Base-by-base conservation (phyloP, 441 rosid species). In the Euphorbia celastroides region DNA sequence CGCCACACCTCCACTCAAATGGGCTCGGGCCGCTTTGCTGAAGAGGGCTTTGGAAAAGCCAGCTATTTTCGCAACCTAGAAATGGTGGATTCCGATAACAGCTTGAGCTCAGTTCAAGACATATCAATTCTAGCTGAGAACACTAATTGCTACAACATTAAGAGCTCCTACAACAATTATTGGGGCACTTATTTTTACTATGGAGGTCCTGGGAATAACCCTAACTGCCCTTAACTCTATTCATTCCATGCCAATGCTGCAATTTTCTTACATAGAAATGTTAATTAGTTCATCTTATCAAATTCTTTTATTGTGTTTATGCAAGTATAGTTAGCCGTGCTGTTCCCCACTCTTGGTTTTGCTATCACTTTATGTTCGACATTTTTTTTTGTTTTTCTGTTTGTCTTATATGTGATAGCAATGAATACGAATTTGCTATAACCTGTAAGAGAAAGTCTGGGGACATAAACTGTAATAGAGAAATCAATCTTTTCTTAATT, bases 121-220 rank as follows among this genome's bases (percentile, higher is more conserved):
- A 80, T 88, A 64, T 90, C 87, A 56, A 87, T 89, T 32, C 79
- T 84, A 67, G 89, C 97, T 0, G 99, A 94, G 66, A 86, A 86
- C 77, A 88, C 96, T 7, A 83, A 84, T 70, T 94, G 99, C 77
- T 91, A 94, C 65, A 80, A 94, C 67, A 93, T 94, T 55, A 86
- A 88, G 69, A 84, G 81, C 0, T 89, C 91, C 62, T 86, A 66
- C 65, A 94, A 81, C 64, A 90, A 80, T 27, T 93, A 91, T 75
- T 91, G 99, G 97, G 99, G 99, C 56, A 94, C 88, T 65, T 79
- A 82, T 83, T 91, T 94, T 72, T 94, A 91, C 81, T 94, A 86
- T 57, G 99, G 99, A n/a, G 99, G 97, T 25, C 99, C 99, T 8
- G 99, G 99, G 57, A 88, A 75, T 72, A 91, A 87, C 72, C 80